phyloP scores from a whole-genome alignment of 495 filamentous ascomycete species.

The Xylaria intraflava region DNA sequence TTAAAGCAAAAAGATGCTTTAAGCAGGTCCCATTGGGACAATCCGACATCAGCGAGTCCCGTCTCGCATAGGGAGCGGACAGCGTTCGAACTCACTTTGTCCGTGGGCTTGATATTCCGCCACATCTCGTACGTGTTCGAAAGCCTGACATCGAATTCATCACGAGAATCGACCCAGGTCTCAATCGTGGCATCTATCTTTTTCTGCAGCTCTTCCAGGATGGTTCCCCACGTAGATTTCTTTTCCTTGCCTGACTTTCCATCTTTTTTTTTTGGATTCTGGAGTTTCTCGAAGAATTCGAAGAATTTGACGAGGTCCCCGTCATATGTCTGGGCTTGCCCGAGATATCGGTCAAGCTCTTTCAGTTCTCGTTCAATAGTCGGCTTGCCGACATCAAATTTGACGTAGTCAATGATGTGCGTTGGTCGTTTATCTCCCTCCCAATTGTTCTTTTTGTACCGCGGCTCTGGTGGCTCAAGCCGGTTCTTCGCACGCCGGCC shows the following conservation, averaged over 20 bases:
- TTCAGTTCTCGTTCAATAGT: slow-evolving; percentile 46
- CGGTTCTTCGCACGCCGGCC: slow-evolving; percentile 12
- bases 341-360: slow-evolving; percentile 29
- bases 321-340: slow-evolving; percentile 14
- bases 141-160: slow-evolving; percentile 36
- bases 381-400: slow-evolving; percentile 52
- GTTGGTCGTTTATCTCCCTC: slow-evolving; percentile 33
- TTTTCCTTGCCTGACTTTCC: slow-evolving; percentile 8
- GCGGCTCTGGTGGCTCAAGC: slow-evolving; percentile 32
- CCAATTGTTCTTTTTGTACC: slow-evolving; percentile 32
- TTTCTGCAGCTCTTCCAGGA: slow-evolving; percentile 31
- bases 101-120: slow-evolving; percentile 35
- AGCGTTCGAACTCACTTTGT: slow-evolving; percentile 25
- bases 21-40: slow-evolving; percentile 49
- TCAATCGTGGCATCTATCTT: slow-evolving; percentile 25
- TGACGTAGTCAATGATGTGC: slow-evolving; percentile 69
- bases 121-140: slow-evolving; percentile 38
- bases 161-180: slow-evolving; percentile 27
- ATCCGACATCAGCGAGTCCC: slow-evolving; percentile 36
- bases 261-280: slow-evolving; percentile 15
- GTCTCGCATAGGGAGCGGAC: slow-evolving; percentile 36
- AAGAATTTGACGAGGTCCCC: slow-evolving; percentile 22
- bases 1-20: slow-evolving; percentile 58
- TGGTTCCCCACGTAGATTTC: slow-evolving; percentile 15
- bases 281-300: slow-evolving; percentile 18